Evolutionary conservation across 2,329 filamentous ascomycete genomes (phyloP).

Genomic region (Podosphaera fusca): DNA sequence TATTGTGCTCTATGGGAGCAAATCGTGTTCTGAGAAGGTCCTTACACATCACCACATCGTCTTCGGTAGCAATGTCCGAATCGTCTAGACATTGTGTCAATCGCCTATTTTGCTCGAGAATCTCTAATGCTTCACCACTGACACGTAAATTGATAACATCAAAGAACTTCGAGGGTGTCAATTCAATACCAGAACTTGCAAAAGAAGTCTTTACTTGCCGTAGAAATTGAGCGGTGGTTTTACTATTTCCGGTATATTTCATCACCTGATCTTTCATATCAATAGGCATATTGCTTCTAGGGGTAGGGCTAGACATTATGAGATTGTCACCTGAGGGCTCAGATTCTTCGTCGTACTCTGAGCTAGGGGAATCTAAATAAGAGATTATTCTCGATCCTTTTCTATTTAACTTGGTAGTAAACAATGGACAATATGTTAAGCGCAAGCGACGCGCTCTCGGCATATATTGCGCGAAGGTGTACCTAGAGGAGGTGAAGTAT

Average conservation of each 20-base stretch:
- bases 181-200: background rate
- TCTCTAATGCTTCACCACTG: background rate
- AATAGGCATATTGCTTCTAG: background rate
- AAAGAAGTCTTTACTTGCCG: background rate
- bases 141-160: background rate
- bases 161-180: background rate
- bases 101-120: background rate
- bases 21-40: conserved; percentile 10
- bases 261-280: background rate
- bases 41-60: background rate
- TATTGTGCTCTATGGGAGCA: conserved; percentile 17
- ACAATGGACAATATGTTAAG: no score
- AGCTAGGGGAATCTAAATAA: background rate
- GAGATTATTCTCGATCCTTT: background rate
- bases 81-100: background rate
- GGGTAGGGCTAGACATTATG: background rate
- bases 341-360: background rate
- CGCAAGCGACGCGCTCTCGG: no score
- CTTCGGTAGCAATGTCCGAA: background rate
- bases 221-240: background rate
- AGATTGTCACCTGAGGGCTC: background rate
- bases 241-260: background rate
- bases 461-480: background rate
- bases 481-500: background rate
- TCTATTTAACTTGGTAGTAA: no score